Conservation (phyloP, 2,329 filamentous ascomycete genomes). For the Helotiales sp. region DNA sequence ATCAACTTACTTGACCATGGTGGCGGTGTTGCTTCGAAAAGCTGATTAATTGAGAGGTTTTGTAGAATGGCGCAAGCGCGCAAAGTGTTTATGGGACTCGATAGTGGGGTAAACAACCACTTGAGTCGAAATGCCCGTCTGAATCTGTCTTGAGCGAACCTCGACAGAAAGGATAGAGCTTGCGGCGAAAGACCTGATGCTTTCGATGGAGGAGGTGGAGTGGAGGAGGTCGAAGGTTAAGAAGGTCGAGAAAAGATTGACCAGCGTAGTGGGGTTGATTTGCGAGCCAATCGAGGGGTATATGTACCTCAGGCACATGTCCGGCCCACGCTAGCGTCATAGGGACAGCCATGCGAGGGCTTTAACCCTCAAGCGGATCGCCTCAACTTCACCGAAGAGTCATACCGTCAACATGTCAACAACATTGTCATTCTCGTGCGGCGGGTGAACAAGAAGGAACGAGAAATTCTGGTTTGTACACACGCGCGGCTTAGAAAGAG, state of each 20-base stretch:
- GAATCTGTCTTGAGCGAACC: constrained; percentile 29
- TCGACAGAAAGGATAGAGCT: constrained; percentile 31
- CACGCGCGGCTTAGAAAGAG: too few species aligned
- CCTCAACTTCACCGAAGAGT: background rate
- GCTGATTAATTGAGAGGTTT: constrained; percentile 34
- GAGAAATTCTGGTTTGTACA: too few species aligned
- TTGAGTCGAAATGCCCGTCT: constrained; percentile 27
- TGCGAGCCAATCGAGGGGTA: background rate
- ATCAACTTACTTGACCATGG: constrained; percentile 97
- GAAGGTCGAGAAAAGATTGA: constrained; percentile 11
- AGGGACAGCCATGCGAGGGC: background rate
- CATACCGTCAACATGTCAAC: background rate
- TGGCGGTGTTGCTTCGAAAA: constrained; percentile 70
- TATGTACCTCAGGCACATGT: background rate
- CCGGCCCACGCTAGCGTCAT: background rate
- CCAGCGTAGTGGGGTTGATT: constrained; percentile 4
- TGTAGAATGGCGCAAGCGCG: constrained; percentile 29
- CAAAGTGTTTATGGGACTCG: constrained; percentile 23
- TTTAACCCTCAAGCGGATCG: background rate
- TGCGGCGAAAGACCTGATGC: constrained; percentile 29
- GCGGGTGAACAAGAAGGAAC: too few species aligned
- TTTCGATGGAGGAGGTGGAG: constrained; percentile 24
- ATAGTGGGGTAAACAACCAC: constrained; percentile 27
- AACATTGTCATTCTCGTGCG: too few species aligned
- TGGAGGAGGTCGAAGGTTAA: constrained; percentile 15